Base-by-base conservation (phyloP, 108 stramenopile genomes). In the Fragilaria crotonensis region DNA sequence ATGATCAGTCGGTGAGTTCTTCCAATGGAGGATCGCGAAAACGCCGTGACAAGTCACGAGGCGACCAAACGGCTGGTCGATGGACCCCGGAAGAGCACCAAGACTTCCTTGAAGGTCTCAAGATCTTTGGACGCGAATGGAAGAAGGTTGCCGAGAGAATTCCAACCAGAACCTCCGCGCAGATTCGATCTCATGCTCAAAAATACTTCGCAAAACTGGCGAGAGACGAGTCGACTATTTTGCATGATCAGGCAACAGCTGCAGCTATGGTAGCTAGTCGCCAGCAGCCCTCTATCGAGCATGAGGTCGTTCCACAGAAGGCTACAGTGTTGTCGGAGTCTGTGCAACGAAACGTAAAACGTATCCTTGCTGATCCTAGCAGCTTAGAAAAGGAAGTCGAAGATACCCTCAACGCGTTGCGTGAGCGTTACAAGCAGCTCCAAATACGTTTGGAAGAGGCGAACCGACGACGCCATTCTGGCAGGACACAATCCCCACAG, bases 111-210 rank as follows among this genome's bases (percentile, higher is more conserved):
- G 80, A 84, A 45, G 96, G 96, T 11, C 79, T 97, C 25, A 57
- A 61, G 54, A 62, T 73, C 14, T 84, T 79, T 71, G 97, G 97
- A 14, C 70, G 85, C 19, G 84, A 91, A 71, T 97, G 96, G 97
- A 93, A 89, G 69, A 81, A 84, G 63, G 91, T 95, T 19, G 79
- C 85, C 2, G 32, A 66, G 22, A 69, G 82, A 28, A 93, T 99
- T 54, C 87, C 94, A 3, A 95, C 96, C 14, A 67, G 96, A 32
- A 93, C 93, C 20, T 92, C 95, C 18, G 84, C 92, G 25, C 98
- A 99, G 59, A 96, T 97, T 51, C 87, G 98, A 4, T 94, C 93
- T 31, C 98, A 99, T 62, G 98, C 98, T 0, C 96, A 97, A 78
- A 97, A 97, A 75, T 97, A 97, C 64, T 97, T 99, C 67, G 74